These are phyloP conservation scores for Fonsecaea erecta DNA, from an alignment of 2,329 filamentous ascomycete genomes.

Conservation along the genomic window DNA sequence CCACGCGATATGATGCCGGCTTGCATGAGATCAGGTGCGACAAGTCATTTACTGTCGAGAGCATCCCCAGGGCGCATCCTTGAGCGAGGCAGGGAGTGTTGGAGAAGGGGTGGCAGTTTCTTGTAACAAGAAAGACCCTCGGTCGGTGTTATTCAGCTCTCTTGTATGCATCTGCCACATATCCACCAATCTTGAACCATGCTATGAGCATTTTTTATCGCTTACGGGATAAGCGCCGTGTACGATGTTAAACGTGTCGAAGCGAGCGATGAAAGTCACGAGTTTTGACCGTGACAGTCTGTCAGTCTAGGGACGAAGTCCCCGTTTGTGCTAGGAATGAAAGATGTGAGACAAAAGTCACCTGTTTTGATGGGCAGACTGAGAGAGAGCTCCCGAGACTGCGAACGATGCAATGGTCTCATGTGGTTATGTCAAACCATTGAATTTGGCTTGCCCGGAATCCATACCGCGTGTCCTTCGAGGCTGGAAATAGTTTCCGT, in stretches of 20 bases:
- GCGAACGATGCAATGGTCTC: too few species aligned
- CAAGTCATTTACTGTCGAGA: conserved; percentile 29
- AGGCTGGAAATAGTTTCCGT: background rate
- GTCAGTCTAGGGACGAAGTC: background rate
- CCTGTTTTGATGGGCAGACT: too few species aligned
- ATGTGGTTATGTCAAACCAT: too few species aligned
- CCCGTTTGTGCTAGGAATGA: background rate
- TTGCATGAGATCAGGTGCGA: conserved; percentile 28
- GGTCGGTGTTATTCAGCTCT: too few species aligned
- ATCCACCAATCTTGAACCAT: background rate
- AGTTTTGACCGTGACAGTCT: background rate
- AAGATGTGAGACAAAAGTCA: background rate
- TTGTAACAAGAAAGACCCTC: background rate
- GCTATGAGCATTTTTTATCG: background rate
- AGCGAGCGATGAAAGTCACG: background rate
- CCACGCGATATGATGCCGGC: conserved; percentile 13
- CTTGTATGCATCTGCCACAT: background rate
- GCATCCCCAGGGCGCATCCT: conserved; percentile 7
- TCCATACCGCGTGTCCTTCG: background rate
- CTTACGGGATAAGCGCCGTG: background rate
- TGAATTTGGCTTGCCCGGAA: background rate
- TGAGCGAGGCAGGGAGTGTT: background rate
- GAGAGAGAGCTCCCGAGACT: too few species aligned
- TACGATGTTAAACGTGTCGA: background rate
- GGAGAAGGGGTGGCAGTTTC: background rate